phyloP scores from a whole-genome alignment of 2,329 filamentous ascomycete species.

The Diaporthe capsici region DNA sequence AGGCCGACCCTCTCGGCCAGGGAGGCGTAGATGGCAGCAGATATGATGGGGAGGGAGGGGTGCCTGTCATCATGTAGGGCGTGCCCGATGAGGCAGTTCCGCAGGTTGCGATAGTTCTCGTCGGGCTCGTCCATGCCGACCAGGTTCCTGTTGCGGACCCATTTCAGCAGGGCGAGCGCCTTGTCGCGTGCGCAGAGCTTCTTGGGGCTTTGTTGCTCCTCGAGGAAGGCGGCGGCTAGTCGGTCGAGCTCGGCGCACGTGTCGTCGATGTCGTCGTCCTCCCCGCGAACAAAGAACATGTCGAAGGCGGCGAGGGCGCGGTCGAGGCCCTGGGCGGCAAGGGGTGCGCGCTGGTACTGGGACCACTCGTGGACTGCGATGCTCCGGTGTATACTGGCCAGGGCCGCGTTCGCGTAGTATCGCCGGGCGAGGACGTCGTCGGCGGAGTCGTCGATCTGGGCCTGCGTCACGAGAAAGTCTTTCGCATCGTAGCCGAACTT shows the following conservation, averaged over 20 bases:
- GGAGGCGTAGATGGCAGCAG: constrained; percentile 87
- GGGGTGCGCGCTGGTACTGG: constrained; percentile 59
- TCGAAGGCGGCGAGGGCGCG: constrained; percentile 86
- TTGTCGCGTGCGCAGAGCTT: constrained; percentile 74
- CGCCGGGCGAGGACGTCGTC: constrained; percentile 85
- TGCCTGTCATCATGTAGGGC: constrained; percentile 81
- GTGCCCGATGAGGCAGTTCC: constrained; percentile 90
- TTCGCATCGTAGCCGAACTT: constrained; percentile 88
- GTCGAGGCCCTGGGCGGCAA: constrained; percentile 67
- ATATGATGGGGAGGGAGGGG: constrained; percentile 87
- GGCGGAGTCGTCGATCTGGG: constrained; percentile 67
- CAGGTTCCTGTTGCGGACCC: constrained; percentile 77
- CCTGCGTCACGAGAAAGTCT: constrained; percentile 81
- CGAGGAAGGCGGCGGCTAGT: constrained; percentile 70
- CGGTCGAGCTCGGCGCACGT: constrained; percentile 75
- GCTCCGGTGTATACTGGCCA: constrained; percentile 85
- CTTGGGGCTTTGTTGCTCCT: constrained; percentile 64
- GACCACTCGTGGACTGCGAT: constrained; percentile 85
- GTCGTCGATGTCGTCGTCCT: constrained; percentile 79
- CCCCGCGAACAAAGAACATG: constrained; percentile 85
- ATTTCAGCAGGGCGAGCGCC: constrained; percentile 77
- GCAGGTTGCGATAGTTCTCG: constrained; percentile 80
- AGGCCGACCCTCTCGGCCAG: constrained; percentile 82
- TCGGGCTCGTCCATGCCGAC: constrained; percentile 77
- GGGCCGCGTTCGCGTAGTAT: constrained; percentile 80